Base-by-base conservation (phyloP, 257 asterid genomes). In the Nicotiana tomentosiformis region DNA sequence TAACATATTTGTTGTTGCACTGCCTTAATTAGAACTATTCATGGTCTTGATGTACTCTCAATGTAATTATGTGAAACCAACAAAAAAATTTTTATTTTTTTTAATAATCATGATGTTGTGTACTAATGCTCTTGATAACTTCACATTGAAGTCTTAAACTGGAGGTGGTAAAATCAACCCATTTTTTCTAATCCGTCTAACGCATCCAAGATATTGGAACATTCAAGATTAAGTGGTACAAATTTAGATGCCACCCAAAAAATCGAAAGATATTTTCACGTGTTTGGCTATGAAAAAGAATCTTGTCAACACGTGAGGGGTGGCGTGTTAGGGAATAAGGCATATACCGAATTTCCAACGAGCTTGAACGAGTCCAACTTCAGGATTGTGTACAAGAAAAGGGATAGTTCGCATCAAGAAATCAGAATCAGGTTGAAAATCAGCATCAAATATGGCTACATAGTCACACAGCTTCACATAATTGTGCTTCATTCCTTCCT, bases 331-430 rank as follows among this genome's bases (percentile, higher is more conserved):
- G 3, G 49, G 43, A 55, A 30, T 4, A 37, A 14, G 30, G 68
- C 15, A 29, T 2, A 60, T 82, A 87, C 91, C 90, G 64, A 89
- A 89, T 57, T 84, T 85, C 91, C 90, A 89, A 30, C 89, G 91
- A 51, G 89, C 86, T 81, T 89, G 91, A 49, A 89, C 88, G 6
- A 89, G 88, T 65, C 82, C 88, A 3, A 89, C 46, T 26, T 85
- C 80, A 53, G 84, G 85, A 18, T 89, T 89, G 82, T 89, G 86
- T 8, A 83, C 83, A 26, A 89, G 90, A 62, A 85, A 89, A 78
- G 90, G 88, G 10, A 87, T 37, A 23, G 88, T 60, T 7, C 87
- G 83, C 68, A 83, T 61, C 68, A 87, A 66, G 79, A 85, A 87
- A 81, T 87, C 72, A 43, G 66, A 80, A 1, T 85, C 85, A 49